A percentile compares a stretch with the other conserved stretches of the same genome.
phyloP scores from a whole-genome alignment of 1,284 basidiomycete species.

The Ceraceosorus bombacis region DNA sequence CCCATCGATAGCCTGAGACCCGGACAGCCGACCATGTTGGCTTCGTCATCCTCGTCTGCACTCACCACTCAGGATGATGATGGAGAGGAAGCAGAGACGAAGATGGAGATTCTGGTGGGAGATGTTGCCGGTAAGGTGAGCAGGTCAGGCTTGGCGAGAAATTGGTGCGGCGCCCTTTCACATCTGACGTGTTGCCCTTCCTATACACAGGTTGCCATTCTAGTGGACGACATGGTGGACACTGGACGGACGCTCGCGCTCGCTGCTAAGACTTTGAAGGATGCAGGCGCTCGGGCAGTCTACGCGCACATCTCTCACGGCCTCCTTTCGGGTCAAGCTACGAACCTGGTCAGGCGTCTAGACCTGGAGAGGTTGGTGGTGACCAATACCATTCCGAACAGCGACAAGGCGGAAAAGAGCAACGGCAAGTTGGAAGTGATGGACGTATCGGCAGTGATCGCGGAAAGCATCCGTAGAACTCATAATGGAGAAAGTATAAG shows the following conservation, averaged over 20 bases:
- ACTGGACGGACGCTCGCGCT: conserved; percentile 79
- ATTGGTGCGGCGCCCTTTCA: no score
- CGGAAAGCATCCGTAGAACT: conserved; percentile 89
- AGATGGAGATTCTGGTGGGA: conserved; percentile 93
- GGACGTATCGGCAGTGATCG: conserved; percentile 82
- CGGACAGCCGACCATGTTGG: no score
- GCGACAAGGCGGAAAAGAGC: conserved; percentile 51
- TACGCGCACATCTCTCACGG: conserved; percentile 90
- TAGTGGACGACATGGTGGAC: conserved; percentile 98
- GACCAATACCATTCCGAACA: conserved; percentile 69
- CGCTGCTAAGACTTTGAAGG: conserved; percentile 73
- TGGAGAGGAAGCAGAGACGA: conserved; percentile 47
- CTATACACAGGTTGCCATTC: conserved; percentile 57
- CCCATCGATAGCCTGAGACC: no score
- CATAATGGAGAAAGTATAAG: conserved; percentile 76
- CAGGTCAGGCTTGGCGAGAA: background rate
- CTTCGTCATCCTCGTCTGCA: no score
- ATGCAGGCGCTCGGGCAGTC: conserved; percentile 78
- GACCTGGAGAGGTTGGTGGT: conserved; percentile 83
- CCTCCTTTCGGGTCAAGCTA: conserved; percentile 74
- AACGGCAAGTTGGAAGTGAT: conserved; percentile 56
- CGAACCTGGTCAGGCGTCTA: conserved; percentile 66
- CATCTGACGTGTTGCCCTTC: background rate
- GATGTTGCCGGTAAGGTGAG: conserved; percentile 81
- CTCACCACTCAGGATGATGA: no score